A percentile compares a stretch with the other conserved stretches of the same genome.
Evolutionary conservation across 2,329 filamentous ascomycete species (phyloP).

Genomic region (Cladophialophora chaetospira): DNA sequence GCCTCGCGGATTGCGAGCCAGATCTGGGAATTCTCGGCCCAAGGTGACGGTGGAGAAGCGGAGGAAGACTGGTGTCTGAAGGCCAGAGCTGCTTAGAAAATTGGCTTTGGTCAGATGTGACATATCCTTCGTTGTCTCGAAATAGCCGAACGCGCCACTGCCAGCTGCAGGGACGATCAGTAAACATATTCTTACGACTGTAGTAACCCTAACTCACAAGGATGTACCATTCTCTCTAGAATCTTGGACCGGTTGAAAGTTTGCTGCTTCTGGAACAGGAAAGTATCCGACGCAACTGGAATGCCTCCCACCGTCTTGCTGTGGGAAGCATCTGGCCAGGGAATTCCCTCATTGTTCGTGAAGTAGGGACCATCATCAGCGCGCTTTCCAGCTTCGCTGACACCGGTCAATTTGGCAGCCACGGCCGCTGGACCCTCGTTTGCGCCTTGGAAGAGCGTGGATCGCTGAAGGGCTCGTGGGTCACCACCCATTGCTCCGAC

Average conservation of each 20-base stretch:
- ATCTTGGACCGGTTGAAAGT: conserved; percentile 59
- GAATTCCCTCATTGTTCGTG: conserved; percentile 58
- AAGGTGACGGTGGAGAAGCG: conserved; percentile 79
- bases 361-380: conserved; percentile 56
- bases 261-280: conserved; percentile 59
- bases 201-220: conserved; percentile 24
- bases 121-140: conserved; percentile 33
- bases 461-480: conserved; percentile 38
- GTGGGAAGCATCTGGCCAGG: conserved; percentile 53
- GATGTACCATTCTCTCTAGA: conserved; percentile 44
- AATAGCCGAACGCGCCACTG: conserved; percentile 34
- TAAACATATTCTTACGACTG: neutral
- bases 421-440: conserved; percentile 58
- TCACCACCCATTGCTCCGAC: conserved; percentile 46
- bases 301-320: conserved; percentile 58
- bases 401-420: conserved; percentile 54
- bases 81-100: conserved; percentile 67
- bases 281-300: conserved; percentile 53
- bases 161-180: neutral
- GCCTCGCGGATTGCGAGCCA: conserved; percentile 76
- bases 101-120: conserved; percentile 54
- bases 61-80: conserved; percentile 67
- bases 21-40: conserved; percentile 74
- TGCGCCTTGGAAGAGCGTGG: conserved; percentile 41
- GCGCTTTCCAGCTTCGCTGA: conserved; percentile 48